Evolutionary conservation across 148 eudicot genomes (phyloP).

Genomic region (Silene conica): DNA sequence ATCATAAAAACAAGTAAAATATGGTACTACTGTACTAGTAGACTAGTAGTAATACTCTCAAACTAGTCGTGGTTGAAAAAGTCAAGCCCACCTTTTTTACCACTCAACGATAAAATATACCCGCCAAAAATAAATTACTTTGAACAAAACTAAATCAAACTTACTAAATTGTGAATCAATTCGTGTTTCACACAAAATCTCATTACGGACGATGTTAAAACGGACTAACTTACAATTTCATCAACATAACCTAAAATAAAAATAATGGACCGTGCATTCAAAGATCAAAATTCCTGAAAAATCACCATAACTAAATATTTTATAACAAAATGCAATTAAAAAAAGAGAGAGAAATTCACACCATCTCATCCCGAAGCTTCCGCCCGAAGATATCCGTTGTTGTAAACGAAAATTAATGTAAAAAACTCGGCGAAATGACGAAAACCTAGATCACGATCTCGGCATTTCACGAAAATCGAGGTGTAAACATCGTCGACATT

Average conservation of each 20-base stretch:
- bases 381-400: conserved; percentile 9
- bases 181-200: no score
- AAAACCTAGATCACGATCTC: conserved; percentile 48
- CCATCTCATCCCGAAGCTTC: conserved; percentile 70
- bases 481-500: neutral
- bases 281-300: neutral
- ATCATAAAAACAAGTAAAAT: neutral
- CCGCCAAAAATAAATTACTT: neutral
- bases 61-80: conserved; percentile 4
- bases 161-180: no score
- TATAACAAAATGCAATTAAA: neutral
- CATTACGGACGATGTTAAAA: neutral
- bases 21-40: neutral
- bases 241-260: neutral
- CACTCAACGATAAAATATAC: neutral
- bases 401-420: neutral
- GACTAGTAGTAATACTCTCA: conserved; percentile 11
- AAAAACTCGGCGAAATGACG: conserved; percentile 5
- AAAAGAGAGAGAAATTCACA: conserved; percentile 1
- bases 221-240: neutral
- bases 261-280: neutral
- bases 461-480: conserved; percentile 20
- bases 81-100: conserved; percentile 25
- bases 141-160: neutral
- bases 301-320: no score